Evolutionary conservation across 2,329 filamentous ascomycete species (phyloP).

Genomic region (Macrophomina pseudophaseolina): DNA sequence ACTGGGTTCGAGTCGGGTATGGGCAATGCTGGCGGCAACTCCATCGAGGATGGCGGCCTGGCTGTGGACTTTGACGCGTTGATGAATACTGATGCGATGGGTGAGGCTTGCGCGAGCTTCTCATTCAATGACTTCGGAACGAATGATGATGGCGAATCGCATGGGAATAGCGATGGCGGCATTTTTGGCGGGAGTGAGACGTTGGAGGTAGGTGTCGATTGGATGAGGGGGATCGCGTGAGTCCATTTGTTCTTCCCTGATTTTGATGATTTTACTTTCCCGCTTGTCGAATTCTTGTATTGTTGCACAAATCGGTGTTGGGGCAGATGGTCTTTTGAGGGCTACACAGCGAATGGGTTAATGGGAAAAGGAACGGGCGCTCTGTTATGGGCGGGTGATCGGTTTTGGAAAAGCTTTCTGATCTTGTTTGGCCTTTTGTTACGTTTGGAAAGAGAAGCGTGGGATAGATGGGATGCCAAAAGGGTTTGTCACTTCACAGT

Average conservation of each 20-base stretch:
- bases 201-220: conserved; percentile 18
- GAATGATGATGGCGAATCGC: conserved; percentile 9
- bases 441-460: too few relatives aligned
- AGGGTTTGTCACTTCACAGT: too few relatives aligned
- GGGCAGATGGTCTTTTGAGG: too few relatives aligned
- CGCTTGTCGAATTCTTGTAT: too few relatives aligned
- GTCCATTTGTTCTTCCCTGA: background rate
- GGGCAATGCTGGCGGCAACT: background rate
- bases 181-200: background rate
- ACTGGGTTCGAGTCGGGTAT: conserved; percentile 12
- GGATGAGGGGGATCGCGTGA: conserved; percentile 18
- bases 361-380: background rate
- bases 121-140: conserved; percentile 26
- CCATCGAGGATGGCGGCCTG: conserved; percentile 45
- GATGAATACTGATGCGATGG: conserved; percentile 47
- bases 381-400: too few relatives aligned
- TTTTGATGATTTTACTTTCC: background rate
- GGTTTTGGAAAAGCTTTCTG: too few relatives aligned
- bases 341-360: too few relatives aligned
- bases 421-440: too few relatives aligned
- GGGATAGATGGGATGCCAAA: too few relatives aligned
- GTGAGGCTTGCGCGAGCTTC: conserved; percentile 40
- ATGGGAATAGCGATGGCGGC: background rate
- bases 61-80: conserved; percentile 47
- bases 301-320: background rate